Conservation (phyloP, 345 rosid species). For the Psidium friedrichsthalianum region DNA sequence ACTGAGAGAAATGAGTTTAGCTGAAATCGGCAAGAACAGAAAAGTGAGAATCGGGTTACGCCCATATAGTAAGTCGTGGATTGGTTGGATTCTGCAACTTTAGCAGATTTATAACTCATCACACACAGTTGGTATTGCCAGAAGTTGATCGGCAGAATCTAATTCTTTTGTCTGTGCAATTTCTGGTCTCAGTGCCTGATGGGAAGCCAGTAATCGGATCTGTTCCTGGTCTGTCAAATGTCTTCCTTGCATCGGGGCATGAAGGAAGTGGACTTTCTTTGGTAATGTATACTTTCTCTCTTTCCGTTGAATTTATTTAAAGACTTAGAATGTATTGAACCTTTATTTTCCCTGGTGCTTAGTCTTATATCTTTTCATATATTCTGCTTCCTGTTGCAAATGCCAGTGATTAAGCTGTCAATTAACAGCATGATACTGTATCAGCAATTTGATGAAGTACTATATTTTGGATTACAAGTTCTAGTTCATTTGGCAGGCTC, state of each 20-base stretch:
- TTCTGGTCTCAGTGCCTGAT: slow-evolving; percentile 59
- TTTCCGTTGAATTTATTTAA: not conserved
- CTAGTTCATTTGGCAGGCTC: slow-evolving; percentile 35
- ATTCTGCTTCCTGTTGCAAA: not conserved
- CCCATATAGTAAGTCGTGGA: slow-evolving; percentile 68
- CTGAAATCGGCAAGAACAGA: slow-evolving; percentile 30
- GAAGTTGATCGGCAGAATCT: not conserved
- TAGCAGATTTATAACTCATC: not conserved
- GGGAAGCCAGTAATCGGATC: slow-evolving; percentile 79
- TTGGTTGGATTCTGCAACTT: not conserved
- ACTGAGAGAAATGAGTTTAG: slow-evolving; percentile 33
- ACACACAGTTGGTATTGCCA: not conserved
- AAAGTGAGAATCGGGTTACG: slow-evolving; percentile 92
- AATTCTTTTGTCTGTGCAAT: not conserved
- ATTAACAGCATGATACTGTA: not conserved
- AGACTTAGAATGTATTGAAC: not conserved
- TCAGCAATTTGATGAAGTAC: not conserved
- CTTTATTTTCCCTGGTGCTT: not conserved
- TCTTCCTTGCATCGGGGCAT: slow-evolving; percentile 82
- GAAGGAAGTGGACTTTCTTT: slow-evolving; percentile 87
- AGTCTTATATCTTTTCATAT: not conserved
- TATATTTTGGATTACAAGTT: not conserved
- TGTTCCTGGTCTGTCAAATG: slow-evolving; percentile 56
- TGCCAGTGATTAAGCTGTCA: not conserved
- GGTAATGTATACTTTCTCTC: slow-evolving; percentile 34